Evolutionary conservation across 1,139 yeast genomes (phyloP), one percentile per base, ranked within the genome.

Genomic region (Candida frijolesensis): DNA sequence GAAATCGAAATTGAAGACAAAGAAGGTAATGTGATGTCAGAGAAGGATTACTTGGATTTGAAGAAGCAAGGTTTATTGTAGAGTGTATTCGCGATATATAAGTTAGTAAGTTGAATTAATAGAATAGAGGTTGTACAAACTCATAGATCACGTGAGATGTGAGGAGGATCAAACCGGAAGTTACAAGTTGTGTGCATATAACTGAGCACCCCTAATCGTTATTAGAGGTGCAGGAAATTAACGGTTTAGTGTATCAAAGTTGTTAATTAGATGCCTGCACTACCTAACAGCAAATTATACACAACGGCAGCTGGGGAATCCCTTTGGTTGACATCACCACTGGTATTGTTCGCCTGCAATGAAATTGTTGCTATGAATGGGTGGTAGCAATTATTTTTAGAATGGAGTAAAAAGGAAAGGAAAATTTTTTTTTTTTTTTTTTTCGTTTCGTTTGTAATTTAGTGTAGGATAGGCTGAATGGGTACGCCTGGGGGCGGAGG

Each of bases 21-120:
- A 1, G 91, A 89, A 32, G 99, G 98, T 8, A 92, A 94, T 64
- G 97, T 90, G 18, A 87, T 94, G 96, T 80, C 87, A 33, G 86
- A 84, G 57, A 82, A 83, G 60, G 94, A 90, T 44, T 92, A 89
- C 67, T 76, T 85, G 39, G 97, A 92, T 59, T 76, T 92, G 63
- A 88, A 89, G 67, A 85, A 82, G 56, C 98, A 92, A 66, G 97
- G 97, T 0, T 71, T 89, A 43, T 63, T 86, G 45, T 64, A 58
- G 46, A 33, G 12, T 10, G 15, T 7, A 15, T 5, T 34, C 4
- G 38, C 18, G 4, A 14, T 25, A 6, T 25, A 25, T 25, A 25
- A 25, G 29, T 25, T 25, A 25, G 29, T 6, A 8, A 12, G 12
- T 30, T n/a, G 14, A n/a, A 11, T 9, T 9, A 30, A 11, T 30